Conservation (phyloP, 108 stramenopile species). For the Chaetoceros muelleri region DNA sequence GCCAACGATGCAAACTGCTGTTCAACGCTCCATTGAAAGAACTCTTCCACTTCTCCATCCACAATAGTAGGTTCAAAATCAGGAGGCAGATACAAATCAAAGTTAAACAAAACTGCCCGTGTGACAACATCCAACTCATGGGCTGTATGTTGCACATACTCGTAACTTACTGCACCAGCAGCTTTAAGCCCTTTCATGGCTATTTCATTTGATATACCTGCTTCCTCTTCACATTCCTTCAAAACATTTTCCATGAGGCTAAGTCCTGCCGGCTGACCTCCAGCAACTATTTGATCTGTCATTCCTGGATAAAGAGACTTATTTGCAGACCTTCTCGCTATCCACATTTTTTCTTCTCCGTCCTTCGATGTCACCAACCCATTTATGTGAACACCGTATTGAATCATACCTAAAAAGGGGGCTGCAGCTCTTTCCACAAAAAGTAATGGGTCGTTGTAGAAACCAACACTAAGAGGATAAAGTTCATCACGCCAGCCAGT, state of each 20-base stretch:
- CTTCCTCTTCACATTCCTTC: slow-evolving; percentile 87
- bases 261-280: slow-evolving; percentile 73
- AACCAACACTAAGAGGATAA: slow-evolving; percentile 48
- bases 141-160: slow-evolving; percentile 12
- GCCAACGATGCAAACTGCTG: slow-evolving; percentile 47
- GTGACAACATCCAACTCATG: slow-evolving; percentile 34
- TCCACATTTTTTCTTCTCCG: slow-evolving; percentile 63
- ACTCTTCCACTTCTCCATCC: slow-evolving; percentile 87
- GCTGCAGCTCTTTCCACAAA: slow-evolving; percentile 77
- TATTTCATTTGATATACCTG: slow-evolving; percentile 56
- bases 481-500: slow-evolving; percentile 78
- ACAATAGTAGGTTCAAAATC: slow-evolving; percentile 60
- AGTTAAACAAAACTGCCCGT: slow-evolving; percentile 68
- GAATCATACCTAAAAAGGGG: slow-evolving; percentile 50
- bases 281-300: slow-evolving; percentile 89
- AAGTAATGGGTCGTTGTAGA: slow-evolving; percentile 55
- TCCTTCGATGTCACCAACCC: slow-evolving; percentile 38
- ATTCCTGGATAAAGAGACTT: slow-evolving; percentile 80
- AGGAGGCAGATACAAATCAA: slow-evolving; percentile 65
- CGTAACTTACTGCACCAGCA: slow-evolving; percentile 71
- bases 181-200: slow-evolving; percentile 28
- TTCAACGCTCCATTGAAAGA: slow-evolving; percentile 60
- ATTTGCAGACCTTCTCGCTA: slow-evolving; percentile 59
- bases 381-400: slow-evolving; percentile 77
- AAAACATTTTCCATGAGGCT: slow-evolving; percentile 76